Percentiles rank a stretch among this genome's conserved stretches.
Evolutionary conservation across 129 eudicot genomes (phyloP).

Genomic region (Tanacetum coccineum): DNA sequence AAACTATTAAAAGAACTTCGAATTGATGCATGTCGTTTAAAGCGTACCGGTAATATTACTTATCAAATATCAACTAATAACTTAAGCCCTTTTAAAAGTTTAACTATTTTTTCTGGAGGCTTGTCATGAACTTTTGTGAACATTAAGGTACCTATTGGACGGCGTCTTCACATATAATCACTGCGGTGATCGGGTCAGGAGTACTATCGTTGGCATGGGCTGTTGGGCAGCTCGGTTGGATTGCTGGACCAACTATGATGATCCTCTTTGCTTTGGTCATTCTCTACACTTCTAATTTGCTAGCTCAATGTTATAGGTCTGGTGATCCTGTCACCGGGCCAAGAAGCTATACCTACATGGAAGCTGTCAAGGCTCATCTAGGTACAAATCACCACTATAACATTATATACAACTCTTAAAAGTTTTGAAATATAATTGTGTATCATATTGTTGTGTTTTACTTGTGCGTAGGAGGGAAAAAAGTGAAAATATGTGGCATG

Average conservation of each 20-base stretch:
- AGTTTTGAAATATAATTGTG: neutral
- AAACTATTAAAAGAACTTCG: slow-evolving; percentile 57
- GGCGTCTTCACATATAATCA: slow-evolving; percentile 58
- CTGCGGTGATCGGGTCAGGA: slow-evolving; percentile 82
- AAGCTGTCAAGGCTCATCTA: slow-evolving; percentile 57
- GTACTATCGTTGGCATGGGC: slow-evolving; percentile 79
- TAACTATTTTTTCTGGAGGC: neutral
- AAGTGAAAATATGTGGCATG: slow-evolving; percentile 56
- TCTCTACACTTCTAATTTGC: no score
- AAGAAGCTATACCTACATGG: slow-evolving; percentile 75
- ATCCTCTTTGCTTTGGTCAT: no score
- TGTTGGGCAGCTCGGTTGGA: slow-evolving; percentile 73
- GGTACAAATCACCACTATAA: slow-evolving; percentile 30
- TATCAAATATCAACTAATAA: no score
- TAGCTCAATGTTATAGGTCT: neutral
- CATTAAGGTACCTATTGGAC: slow-evolving; percentile 58
- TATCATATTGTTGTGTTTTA: neutral
- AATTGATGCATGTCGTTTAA: slow-evolving; percentile 56
- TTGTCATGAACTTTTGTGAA: slow-evolving; percentile 10
- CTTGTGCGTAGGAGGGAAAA: slow-evolving; percentile 46
- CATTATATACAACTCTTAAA: neutral
- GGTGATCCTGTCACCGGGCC: slow-evolving; percentile 52
- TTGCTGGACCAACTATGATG: slow-evolving; percentile 53
- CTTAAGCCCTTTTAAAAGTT: neutral
- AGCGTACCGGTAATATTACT: slow-evolving; percentile 47